A percentile compares a stretch with the other conserved stretches of the same genome.
These are phyloP conservation scores for Leucosporidium scottii DNA, from an alignment of 768 basidiomycete genomes.

Conservation along the genomic window DNA sequence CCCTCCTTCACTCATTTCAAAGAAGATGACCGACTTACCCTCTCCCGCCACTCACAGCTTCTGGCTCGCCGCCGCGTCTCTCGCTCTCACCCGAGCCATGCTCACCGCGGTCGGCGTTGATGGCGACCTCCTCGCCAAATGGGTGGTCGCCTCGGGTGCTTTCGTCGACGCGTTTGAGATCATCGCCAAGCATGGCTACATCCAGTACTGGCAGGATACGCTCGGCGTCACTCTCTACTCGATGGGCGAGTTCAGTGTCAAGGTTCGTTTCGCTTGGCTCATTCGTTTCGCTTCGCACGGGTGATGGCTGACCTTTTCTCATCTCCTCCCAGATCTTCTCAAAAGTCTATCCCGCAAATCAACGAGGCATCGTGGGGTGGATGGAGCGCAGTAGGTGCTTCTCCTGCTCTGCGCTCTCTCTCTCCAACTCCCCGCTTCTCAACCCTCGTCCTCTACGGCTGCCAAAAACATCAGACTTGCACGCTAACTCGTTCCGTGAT, in stretches of 20 bases:
- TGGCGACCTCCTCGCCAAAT: not conserved
- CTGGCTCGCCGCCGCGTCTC: conserved; percentile 8
- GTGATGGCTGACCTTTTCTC: not conserved
- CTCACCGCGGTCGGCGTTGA: not conserved
- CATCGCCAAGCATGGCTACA: not conserved
- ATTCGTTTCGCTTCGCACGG: not conserved
- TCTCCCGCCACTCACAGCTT: conserved; percentile 1
- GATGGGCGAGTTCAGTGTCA: conserved; percentile 15
- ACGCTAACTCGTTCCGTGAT: too few species aligned
- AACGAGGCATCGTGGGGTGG: conserved; percentile 6
- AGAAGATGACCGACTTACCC: not conserved
- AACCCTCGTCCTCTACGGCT: too few species aligned
- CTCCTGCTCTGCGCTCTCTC: not conserved
- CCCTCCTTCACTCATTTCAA: not conserved
- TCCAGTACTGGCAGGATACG: conserved; percentile 15
- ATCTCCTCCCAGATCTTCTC: not conserved
- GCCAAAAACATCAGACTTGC: too few species aligned
- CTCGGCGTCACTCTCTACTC: conserved; percentile 6
- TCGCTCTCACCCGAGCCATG: conserved; percentile 1
- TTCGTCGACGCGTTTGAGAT: conserved; percentile 12
- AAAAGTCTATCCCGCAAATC: conserved; percentile 7
- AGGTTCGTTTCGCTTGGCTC: not conserved
- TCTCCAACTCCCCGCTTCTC: too few species aligned
- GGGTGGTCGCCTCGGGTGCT: not conserved
- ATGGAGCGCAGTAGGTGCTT: conserved; percentile 10